Evolutionary conservation across 1,284 basidiomycete genomes (phyloP).

Genomic region (Boletus smithii): DNA sequence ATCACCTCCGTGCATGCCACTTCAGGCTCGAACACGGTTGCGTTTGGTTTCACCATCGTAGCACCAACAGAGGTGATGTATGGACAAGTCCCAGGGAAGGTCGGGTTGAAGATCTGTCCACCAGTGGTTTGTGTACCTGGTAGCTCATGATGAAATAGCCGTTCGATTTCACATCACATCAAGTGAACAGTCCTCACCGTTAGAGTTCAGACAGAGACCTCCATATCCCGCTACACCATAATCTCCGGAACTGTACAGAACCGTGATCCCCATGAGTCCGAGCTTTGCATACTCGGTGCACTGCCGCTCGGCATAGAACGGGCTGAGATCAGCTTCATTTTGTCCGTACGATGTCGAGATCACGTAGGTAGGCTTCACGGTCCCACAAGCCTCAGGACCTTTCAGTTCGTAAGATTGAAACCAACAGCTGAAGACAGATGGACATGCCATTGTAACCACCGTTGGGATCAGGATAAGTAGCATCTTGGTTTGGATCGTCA

Average conservation of each 20-base stretch:
- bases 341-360: slow-evolving; percentile 54
- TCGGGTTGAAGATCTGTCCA: slow-evolving; percentile 46
- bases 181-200: slow-evolving; percentile 27
- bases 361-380: slow-evolving; percentile 44
- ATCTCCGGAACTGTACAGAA: slow-evolving; percentile 50
- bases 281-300: slow-evolving; percentile 55
- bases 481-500: slow-evolving; percentile 48
- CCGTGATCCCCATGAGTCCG: slow-evolving; percentile 45
- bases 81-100: slow-evolving; percentile 44
- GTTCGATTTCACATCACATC: neutral
- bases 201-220: slow-evolving; percentile 39
- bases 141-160: neutral
- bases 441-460: slow-evolving; percentile 38
- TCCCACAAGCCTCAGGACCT: slow-evolving; percentile 48
- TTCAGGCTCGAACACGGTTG: slow-evolving; percentile 32
- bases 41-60: slow-evolving; percentile 40
- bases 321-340: slow-evolving; percentile 44
- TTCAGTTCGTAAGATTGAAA: neutral
- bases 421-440: neutral
- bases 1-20: slow-evolving; percentile 29
- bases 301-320: slow-evolving; percentile 47
- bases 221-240: slow-evolving; percentile 45
- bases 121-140: slow-evolving; percentile 1
- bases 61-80: slow-evolving; percentile 48
- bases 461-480: slow-evolving; percentile 49